Percentiles rank a stretch among this genome's conserved stretches.
Evolutionary conservation across 345 rosid species (phyloP).

Genomic region (Linum tenue): DNA sequence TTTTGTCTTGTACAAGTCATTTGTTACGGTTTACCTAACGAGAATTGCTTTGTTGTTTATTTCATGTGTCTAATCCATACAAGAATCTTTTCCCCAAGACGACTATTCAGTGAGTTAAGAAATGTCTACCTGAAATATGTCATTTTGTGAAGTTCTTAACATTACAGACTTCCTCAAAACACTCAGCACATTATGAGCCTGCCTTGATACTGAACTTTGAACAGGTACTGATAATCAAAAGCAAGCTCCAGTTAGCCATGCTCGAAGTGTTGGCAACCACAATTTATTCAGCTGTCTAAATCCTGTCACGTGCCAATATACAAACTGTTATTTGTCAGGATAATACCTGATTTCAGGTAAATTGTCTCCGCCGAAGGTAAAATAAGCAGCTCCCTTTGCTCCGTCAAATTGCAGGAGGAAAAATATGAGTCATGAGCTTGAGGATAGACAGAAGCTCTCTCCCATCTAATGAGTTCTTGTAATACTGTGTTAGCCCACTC

Average conservation of each 20-base stretch:
- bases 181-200: conserved; percentile 46
- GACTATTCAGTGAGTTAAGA: not conserved
- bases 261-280: not conserved
- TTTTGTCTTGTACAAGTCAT: too few relatives aligned
- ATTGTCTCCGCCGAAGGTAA: conserved; percentile 20
- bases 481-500: conserved; percentile 48
- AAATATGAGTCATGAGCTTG: conserved; percentile 26
- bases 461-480: conserved; percentile 61
- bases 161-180: conserved; percentile 60
- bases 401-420: conserved; percentile 13
- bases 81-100: not conserved
- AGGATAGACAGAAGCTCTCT: conserved; percentile 52
- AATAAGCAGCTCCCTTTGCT: conserved; percentile 1
- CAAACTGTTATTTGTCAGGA: conserved; percentile 2
- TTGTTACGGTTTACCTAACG: too few relatives aligned
- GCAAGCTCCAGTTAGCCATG: conserved; percentile 1
- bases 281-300: not conserved
- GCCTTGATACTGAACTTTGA: conserved; percentile 25
- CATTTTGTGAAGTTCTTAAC: conserved; percentile 47
- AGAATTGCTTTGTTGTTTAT: too few relatives aligned
- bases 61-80: not conserved
- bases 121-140: conserved; percentile 44
- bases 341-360: conserved; percentile 13
- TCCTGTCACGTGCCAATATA: not conserved
- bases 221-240: conserved; percentile 13